Conservation (phyloP, 371 early-diverging fungal genomes). For the Vairimorpha necatrix region DNA sequence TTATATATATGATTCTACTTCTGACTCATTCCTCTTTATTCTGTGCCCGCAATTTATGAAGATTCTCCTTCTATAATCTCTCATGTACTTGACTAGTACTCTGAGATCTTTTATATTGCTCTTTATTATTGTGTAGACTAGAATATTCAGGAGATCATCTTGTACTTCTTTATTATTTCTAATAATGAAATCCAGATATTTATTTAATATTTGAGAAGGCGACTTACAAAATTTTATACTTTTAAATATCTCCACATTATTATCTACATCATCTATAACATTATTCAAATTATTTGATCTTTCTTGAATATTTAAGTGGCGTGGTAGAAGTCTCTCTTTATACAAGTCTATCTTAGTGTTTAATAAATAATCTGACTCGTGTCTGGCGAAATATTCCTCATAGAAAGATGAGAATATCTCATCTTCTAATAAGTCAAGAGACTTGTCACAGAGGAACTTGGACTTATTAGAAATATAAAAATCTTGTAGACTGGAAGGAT, state of each 20-base stretch:
- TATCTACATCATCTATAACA: background rate
- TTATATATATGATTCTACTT: conserved; percentile 43
- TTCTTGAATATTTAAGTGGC: background rate
- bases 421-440: background rate
- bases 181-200: background rate
- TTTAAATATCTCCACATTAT: background rate
- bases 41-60: background rate
- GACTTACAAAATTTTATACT: background rate
- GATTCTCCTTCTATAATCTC: background rate
- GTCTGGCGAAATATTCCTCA: background rate
- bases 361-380: background rate
- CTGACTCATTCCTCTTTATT: background rate
- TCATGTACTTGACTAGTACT: background rate
- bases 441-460: background rate
- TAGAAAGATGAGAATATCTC: background rate
- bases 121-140: background rate
- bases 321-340: background rate
- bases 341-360: background rate
- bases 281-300: background rate
- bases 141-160: background rate
- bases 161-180: background rate
- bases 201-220: background rate
- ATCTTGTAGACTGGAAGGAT: background rate
- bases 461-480: background rate
- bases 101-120: background rate